phyloP scores from a whole-genome alignment of 2,329 filamentous ascomycete genomes.

The Ustulina deusta region DNA sequence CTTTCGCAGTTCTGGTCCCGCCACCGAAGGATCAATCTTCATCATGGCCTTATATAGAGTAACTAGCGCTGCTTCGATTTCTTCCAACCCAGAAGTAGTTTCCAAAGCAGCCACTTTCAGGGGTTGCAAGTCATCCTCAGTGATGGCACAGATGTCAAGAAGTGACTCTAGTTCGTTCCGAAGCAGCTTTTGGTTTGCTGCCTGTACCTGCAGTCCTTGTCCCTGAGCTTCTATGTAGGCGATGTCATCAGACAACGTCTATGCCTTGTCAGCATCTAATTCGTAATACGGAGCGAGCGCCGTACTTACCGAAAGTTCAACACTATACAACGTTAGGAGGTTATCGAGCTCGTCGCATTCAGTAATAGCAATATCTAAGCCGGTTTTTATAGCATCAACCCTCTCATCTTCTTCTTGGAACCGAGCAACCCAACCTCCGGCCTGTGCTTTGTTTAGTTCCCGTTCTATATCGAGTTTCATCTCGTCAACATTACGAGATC shows the following conservation, averaged over 20 bases:
- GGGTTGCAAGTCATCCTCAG: constrained; percentile 77
- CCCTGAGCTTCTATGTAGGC: constrained; percentile 97
- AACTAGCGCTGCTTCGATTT: constrained; percentile 81
- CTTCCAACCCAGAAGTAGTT: constrained; percentile 75
- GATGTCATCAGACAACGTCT: constrained; percentile 96
- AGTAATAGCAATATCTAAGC: constrained; percentile 89
- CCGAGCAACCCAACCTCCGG: constrained; percentile 90
- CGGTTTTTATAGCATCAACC: constrained; percentile 84
- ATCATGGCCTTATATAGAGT: constrained; percentile 91
- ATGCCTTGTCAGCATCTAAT: constrained; percentile 44
- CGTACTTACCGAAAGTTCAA: constrained; percentile 84
- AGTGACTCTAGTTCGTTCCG: constrained; percentile 89
- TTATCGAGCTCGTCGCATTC: constrained; percentile 98
- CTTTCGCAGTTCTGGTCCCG: constrained; percentile 62
- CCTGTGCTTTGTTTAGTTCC: constrained; percentile 90
- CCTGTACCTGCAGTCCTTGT: constrained; percentile 96
- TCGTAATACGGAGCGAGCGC: not conserved
- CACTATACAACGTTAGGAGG: constrained; percentile 90
- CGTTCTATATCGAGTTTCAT: constrained; percentile 86
- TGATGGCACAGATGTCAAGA: constrained; percentile 92
- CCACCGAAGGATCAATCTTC: constrained; percentile 88
- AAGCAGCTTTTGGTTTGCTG: constrained; percentile 94
- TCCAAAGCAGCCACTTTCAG: constrained; percentile 80
- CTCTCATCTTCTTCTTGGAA: constrained; percentile 89
- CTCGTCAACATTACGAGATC: constrained; percentile 80